phyloP scores from a whole-genome alignment of 176 grass and related monocot genomes.

The Rhynchospora breviuscula region DNA sequence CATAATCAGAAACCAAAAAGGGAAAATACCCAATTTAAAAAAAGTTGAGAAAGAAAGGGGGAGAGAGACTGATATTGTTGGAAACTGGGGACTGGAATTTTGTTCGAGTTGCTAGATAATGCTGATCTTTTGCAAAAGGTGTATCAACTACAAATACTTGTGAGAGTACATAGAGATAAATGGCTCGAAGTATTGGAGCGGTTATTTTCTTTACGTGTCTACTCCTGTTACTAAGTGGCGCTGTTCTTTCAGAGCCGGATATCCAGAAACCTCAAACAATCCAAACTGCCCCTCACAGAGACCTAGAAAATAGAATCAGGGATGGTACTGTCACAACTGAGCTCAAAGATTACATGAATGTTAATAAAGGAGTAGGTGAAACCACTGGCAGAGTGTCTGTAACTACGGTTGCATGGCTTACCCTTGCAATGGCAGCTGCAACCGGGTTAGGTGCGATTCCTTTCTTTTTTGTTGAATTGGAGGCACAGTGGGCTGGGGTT shows the following conservation, averaged over 20 bases:
- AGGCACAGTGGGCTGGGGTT: slow-evolving; percentile 71
- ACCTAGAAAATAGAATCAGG: slow-evolving; percentile 28
- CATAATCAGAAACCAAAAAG: background rate
- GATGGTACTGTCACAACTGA: slow-evolving; percentile 48
- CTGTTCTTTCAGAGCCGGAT: slow-evolving; percentile 48
- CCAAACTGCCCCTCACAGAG: slow-evolving; percentile 54
- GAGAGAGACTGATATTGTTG: no score
- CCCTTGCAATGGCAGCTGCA: slow-evolving; percentile 82
- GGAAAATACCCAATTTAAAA: no score
- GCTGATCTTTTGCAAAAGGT: background rate
- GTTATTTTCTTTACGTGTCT: slow-evolving; percentile 39
- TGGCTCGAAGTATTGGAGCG: slow-evolving; percentile 35
- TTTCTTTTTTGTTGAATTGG: slow-evolving; percentile 91
- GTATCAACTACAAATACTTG: slow-evolving; percentile 14
- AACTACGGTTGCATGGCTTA: slow-evolving; percentile 76
- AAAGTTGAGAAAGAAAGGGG: no score
- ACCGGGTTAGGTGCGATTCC: slow-evolving; percentile 75
- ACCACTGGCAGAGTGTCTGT: slow-evolving; percentile 43
- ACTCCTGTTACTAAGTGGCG: slow-evolving; percentile 18
- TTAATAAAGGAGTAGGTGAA: background rate
- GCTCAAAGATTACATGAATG: slow-evolving; percentile 18
- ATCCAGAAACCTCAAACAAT: slow-evolving; percentile 23
- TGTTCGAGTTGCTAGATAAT: slow-evolving; percentile 10
- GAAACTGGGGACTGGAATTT: background rate
- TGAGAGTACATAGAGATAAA: slow-evolving; percentile 17